phyloP scores from a whole-genome alignment of 768 basidiomycete genomes.

The Ramaria sp. region DNA sequence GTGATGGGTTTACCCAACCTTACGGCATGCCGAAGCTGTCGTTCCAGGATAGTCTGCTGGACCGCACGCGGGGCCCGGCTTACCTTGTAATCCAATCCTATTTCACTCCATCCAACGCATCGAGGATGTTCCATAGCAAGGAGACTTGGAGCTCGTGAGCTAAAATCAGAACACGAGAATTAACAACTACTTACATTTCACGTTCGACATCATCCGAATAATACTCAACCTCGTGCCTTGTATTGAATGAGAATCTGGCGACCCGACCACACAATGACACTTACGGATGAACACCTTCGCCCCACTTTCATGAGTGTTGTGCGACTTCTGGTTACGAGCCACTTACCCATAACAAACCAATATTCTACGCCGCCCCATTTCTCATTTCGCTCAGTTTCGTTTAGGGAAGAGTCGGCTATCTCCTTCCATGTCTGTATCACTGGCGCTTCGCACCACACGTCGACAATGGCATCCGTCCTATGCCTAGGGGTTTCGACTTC shows the following conservation, averaged over 20 bases:
- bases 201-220: conserved; percentile 61
- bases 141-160: conserved; percentile 30
- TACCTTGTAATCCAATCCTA: conserved; percentile 81
- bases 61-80: conserved; percentile 60
- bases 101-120: conserved; percentile 85
- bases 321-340: background rate
- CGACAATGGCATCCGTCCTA: conserved; percentile 57
- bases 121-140: conserved; percentile 71
- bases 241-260: background rate
- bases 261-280: conserved; percentile 15
- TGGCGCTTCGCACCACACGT: conserved; percentile 86
- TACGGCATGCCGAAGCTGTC: conserved; percentile 63
- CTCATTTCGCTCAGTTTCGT: conserved; percentile 30
- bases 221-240: conserved; percentile 58
- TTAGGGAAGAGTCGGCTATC: conserved; percentile 60
- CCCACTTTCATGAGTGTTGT: conserved; percentile 1
- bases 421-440: conserved; percentile 52
- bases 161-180: background rate
- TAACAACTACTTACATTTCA: conserved; percentile 39
- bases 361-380: conserved; percentile 66
- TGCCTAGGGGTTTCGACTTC: conserved; percentile 22
- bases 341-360: conserved; percentile 74
- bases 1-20: conserved; percentile 65
- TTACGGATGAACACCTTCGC: conserved; percentile 62
- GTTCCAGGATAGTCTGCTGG: conserved; percentile 53